Base-by-base conservation (phyloP, 345 rosid species). In the Corchorus olitorius region DNA sequence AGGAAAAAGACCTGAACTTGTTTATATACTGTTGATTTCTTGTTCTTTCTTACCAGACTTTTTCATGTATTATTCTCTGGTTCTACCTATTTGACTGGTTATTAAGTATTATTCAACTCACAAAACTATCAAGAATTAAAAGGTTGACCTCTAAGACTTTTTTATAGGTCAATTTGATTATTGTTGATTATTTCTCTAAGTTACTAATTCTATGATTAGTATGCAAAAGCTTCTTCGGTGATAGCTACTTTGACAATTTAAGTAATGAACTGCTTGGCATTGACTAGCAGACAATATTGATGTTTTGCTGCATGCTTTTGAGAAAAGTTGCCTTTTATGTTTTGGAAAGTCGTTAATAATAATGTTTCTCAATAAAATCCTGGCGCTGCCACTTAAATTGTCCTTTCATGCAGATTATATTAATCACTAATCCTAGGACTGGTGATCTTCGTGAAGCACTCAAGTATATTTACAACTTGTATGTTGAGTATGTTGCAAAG, bases 341-440 rank as follows among this genome's bases (percentile, higher is more conserved):
- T 27, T 54, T 73, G 53, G 33, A 33, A 2, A n/a, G 27, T 49
- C 15, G 22, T 53, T 13, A 56, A 16, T 49, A 0, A 49, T 11
- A 62, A 27, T 17, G 55, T 20, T 1, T 61, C 53, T 45, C 14
- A 4, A 62, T 33, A 27, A 50, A 35, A 33, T 33, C 61, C 46
- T 43, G 65, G 56, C 58, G 15, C 16, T 61, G 65, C 53, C 39
- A 52, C 37, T 55, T 59, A 56, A 8, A 71, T 63, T 0, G 14
- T 76, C 22, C 17, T 46, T 56, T 48, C 77, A 20, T 65, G 81
- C 84, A 89, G 99, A 82, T 96, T 69, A 92, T 96, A 70, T 83
- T 96, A 87, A 81, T 96, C n/a, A 91, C 94, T 55, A 93, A 96
- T 88, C 98, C 98, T 56, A 86, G 87, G 83, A 91, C 93, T 1